Evolutionary conservation across 2,329 filamentous ascomycete genomes (phyloP).

Genomic region (Paradendryphiella salina): DNA sequence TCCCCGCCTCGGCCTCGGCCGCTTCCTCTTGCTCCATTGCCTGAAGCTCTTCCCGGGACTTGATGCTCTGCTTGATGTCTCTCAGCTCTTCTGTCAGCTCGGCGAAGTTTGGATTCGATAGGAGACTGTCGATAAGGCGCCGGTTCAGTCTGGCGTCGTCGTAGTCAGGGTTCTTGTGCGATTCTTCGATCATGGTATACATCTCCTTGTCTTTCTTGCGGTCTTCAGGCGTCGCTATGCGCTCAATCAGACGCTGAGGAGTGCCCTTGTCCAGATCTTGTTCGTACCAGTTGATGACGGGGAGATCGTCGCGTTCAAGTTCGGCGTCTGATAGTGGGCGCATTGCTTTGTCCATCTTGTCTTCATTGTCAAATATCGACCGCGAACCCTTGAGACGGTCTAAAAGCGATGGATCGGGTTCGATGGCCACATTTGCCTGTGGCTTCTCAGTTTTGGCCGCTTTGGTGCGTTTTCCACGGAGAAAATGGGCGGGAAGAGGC

Average conservation of each 20-base stretch:
- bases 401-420: slow-evolving; percentile 1
- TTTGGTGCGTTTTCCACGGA: slow-evolving; percentile 30
- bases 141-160: slow-evolving; percentile 33
- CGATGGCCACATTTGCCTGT: slow-evolving; percentile 3
- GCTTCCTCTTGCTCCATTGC: slow-evolving; percentile 14
- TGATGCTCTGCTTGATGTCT: slow-evolving; percentile 32
- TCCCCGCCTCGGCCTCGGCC: slow-evolving; percentile 19
- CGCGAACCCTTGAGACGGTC: slow-evolving; percentile 5
- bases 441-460: slow-evolving; percentile 12
- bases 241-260: slow-evolving; percentile 28
- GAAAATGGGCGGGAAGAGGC: slow-evolving; percentile 19
- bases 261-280: slow-evolving; percentile 32
- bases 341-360: slow-evolving; percentile 13
- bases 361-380: slow-evolving; percentile 9
- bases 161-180: slow-evolving; percentile 33
- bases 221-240: slow-evolving; percentile 32
- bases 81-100: slow-evolving; percentile 34
- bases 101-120: slow-evolving; percentile 36
- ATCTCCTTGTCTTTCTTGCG: slow-evolving; percentile 28
- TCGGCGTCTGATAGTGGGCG: slow-evolving; percentile 23
- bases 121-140: slow-evolving; percentile 34
- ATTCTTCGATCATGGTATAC: slow-evolving; percentile 30
- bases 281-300: slow-evolving; percentile 36
- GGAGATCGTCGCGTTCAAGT: slow-evolving; percentile 28
- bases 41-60: slow-evolving; percentile 22